Evolutionary conservation across 2,329 filamentous ascomycete genomes (phyloP).

Genomic region (Hymenoscyphus scutula): DNA sequence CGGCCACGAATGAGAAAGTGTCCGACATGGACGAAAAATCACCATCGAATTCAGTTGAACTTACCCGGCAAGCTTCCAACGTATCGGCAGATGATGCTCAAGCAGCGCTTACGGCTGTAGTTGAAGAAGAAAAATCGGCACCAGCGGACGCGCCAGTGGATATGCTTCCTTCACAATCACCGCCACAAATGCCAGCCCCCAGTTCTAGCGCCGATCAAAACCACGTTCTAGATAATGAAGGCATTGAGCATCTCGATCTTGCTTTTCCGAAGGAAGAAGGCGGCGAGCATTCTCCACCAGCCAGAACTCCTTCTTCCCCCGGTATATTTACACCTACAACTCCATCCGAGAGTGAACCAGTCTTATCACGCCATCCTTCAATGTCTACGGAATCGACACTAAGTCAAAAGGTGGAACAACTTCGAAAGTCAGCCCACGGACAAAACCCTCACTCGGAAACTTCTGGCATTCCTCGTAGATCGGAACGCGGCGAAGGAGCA

Average conservation of each 20-base stretch:
- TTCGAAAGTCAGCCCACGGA: constrained; percentile 26
- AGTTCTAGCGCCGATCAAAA: constrained; percentile 19
- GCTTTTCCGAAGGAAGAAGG: constrained; percentile 40
- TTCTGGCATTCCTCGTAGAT: constrained; percentile 35
- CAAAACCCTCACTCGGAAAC: constrained; percentile 25
- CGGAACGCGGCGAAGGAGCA: constrained; percentile 29
- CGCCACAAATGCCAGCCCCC: background rate
- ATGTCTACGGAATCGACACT: constrained; percentile 26
- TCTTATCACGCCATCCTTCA: constrained; percentile 9
- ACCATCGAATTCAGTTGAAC: constrained; percentile 34
- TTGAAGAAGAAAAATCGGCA: constrained; percentile 49
- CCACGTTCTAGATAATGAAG: constrained; percentile 47
- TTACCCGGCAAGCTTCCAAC: constrained; percentile 30
- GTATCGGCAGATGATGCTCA: constrained; percentile 62
- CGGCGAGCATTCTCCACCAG: constrained; percentile 7
- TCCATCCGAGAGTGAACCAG: constrained; percentile 7
- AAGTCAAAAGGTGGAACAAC: constrained; percentile 34
- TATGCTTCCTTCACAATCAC: background rate
- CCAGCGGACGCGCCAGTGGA: background rate
- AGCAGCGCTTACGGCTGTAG: constrained; percentile 61
- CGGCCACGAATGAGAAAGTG: constrained; percentile 59
- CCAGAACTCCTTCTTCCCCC: constrained; percentile 17
- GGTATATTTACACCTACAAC: constrained; percentile 13
- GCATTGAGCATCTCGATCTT: constrained; percentile 60
- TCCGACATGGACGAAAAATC: constrained; percentile 48